Percentiles rank a stretch among this genome's conserved stretches.
These are phyloP conservation scores for Sclerospora graminicola DNA, from an alignment of 352 stramenopile species.

Conservation along the genomic window DNA sequence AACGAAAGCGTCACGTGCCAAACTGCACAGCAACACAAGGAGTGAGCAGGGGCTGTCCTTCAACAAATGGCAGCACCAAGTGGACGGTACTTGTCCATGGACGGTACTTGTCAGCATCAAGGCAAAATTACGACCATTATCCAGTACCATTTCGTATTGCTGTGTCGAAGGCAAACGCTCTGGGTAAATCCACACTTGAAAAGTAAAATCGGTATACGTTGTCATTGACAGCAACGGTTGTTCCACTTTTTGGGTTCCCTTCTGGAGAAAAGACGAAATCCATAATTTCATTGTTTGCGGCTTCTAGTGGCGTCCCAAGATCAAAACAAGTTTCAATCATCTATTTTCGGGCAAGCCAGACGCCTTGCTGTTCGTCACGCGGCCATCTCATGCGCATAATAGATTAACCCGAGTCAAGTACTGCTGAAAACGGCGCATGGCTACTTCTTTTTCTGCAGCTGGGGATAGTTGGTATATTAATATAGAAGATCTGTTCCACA, in stretches of 20 bases:
- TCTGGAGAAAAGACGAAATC: slow-evolving; percentile 55
- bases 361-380: slow-evolving; percentile 66
- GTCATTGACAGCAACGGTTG: slow-evolving; percentile 42
- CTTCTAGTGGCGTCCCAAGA: slow-evolving; percentile 22
- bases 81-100: too few species aligned
- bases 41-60: slow-evolving; percentile 25
- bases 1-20: slow-evolving; percentile 43
- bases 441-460: slow-evolving; percentile 45
- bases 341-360: slow-evolving; percentile 62
- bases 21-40: slow-evolving; percentile 29
- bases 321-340: slow-evolving; percentile 24
- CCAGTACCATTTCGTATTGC: slow-evolving; percentile 38
- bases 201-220: slow-evolving; percentile 38
- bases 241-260: slow-evolving; percentile 36
- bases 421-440: slow-evolving; percentile 57
- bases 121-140: slow-evolving; percentile 48
- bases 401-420: slow-evolving; percentile 39
- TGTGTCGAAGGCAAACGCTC: slow-evolving; percentile 9
- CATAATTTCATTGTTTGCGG: slow-evolving; percentile 37
- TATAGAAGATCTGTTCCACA: slow-evolving; percentile 55
- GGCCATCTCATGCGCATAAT: slow-evolving; percentile 81
- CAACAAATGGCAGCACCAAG: slow-evolving; percentile 46
- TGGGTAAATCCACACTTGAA: slow-evolving; percentile 62
- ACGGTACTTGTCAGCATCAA: slow-evolving; percentile 28
- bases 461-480: slow-evolving; percentile 19